Percentiles rank a stretch among this genome's conserved stretches.
Evolutionary conservation across 768 basidiomycete species (phyloP).

Genomic region (Leccinum ochraceum): DNA sequence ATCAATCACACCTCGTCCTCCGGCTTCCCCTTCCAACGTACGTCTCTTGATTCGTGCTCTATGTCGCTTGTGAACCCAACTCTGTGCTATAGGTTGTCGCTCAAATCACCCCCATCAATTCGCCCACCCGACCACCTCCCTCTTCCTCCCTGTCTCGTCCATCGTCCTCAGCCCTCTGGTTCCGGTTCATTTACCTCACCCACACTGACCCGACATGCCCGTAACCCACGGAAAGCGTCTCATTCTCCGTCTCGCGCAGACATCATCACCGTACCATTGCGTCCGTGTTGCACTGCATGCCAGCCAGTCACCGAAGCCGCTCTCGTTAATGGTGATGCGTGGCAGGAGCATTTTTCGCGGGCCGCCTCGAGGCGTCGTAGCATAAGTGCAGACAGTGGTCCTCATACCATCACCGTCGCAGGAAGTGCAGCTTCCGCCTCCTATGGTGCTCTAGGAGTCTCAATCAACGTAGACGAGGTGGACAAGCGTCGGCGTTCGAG

Average conservation of each 20-base stretch:
- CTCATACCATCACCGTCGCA: slow-evolving; percentile 28
- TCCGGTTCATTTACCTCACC: background rate
- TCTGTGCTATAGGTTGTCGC: slow-evolving; percentile 40
- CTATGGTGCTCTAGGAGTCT: slow-evolving; percentile 25
- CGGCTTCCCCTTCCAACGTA: slow-evolving; percentile 66
- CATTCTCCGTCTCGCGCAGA: slow-evolving; percentile 41
- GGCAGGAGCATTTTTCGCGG: slow-evolving; percentile 64
- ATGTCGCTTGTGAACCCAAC: background rate
- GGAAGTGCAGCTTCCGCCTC: slow-evolving; percentile 35
- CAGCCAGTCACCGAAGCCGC: slow-evolving; percentile 58
- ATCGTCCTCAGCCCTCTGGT: slow-evolving; percentile 37
- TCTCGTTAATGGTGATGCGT: slow-evolving; percentile 53
- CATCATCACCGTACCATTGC: slow-evolving; percentile 60
- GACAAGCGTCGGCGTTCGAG: slow-evolving; percentile 54
- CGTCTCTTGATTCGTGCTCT: slow-evolving; percentile 22
- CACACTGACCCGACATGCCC: slow-evolving; percentile 14
- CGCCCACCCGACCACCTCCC: slow-evolving; percentile 38
- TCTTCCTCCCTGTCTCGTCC: slow-evolving; percentile 57
- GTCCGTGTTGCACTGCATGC: slow-evolving; percentile 71
- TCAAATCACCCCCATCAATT: slow-evolving; percentile 41
- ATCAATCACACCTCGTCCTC: slow-evolving; percentile 48
- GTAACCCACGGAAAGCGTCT: slow-evolving; percentile 22
- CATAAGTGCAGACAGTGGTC: slow-evolving; percentile 38
- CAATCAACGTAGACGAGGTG: slow-evolving; percentile 63
- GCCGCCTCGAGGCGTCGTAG: slow-evolving; percentile 62